These are phyloP conservation scores for Exserohilum turcica DNA, from an alignment of 2,329 filamentous ascomycete genomes.

Conservation along the genomic window DNA sequence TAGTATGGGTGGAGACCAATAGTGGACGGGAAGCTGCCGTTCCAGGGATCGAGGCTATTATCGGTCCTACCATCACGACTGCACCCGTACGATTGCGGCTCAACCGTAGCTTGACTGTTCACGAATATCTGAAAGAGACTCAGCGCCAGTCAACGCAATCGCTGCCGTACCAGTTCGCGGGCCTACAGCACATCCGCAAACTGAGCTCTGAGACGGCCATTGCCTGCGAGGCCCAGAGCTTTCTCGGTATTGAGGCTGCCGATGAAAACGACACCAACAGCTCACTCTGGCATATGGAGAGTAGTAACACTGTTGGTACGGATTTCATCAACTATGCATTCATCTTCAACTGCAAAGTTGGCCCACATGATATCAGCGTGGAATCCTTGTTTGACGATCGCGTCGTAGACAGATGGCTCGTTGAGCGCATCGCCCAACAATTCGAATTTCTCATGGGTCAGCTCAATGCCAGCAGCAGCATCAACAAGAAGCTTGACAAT, in stretches of 20 bases:
- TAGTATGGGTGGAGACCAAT: constrained; percentile 54
- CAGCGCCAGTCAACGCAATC: constrained; percentile 36
- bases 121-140: constrained; percentile 36
- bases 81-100: constrained; percentile 52
- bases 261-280: constrained; percentile 37
- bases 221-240: constrained; percentile 55
- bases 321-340: constrained; percentile 47
- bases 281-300: constrained; percentile 40
- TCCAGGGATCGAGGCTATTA: constrained; percentile 46
- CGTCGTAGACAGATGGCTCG: constrained; percentile 37
- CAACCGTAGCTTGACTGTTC: constrained; percentile 33
- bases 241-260: constrained; percentile 51
- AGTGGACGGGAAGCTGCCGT: constrained; percentile 46
- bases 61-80: constrained; percentile 50
- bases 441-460: constrained; percentile 36
- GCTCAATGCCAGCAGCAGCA: constrained; percentile 24
- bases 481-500: constrained; percentile 20
- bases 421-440: constrained; percentile 34
- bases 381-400: constrained; percentile 40
- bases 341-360: constrained; percentile 39
- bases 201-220: constrained; percentile 46
- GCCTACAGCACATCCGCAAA: constrained; percentile 54
- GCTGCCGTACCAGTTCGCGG: constrained; percentile 46
- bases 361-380: constrained; percentile 25
- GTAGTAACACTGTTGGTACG: constrained; percentile 39